A percentile compares a stretch with the other conserved stretches of the same genome.
These are phyloP conservation scores for Eimeria mitis DNA, from an alignment of 169 alveolate genomes.

Conservation along the genomic window DNA sequence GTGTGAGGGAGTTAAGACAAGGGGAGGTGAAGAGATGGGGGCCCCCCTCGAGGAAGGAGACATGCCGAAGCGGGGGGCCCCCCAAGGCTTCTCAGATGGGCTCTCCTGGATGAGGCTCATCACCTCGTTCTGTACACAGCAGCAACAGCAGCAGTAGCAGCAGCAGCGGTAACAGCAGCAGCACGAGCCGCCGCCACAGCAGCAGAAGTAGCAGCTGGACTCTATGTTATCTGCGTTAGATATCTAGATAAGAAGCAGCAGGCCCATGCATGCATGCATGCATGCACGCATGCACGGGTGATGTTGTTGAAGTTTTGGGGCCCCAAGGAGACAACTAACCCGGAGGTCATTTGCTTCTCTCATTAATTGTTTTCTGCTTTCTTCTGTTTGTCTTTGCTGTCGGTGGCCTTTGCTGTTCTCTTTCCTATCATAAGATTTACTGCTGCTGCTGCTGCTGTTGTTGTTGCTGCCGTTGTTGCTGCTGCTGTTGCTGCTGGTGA, in stretches of 20 bases:
- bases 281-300: not conserved
- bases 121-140: slow-evolving; percentile 29
- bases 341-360: not conserved
- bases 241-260: not conserved
- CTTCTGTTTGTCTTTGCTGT: not conserved
- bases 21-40: not conserved
- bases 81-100: not conserved
- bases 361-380: not conserved
- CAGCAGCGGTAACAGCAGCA: not conserved
- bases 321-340: not conserved
- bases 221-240: not conserved
- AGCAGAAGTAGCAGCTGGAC: not conserved
- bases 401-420: not conserved
- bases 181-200: not conserved
- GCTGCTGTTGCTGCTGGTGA: not conserved
- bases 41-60: not conserved
- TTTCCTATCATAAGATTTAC: not conserved
- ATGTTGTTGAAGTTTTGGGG: not conserved
- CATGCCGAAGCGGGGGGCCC: slow-evolving; percentile 7
- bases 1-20: not conserved
- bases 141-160: not conserved
- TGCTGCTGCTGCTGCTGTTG: slow-evolving; percentile 22
- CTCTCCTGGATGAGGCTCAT: slow-evolving; percentile 50
- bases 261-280: not conserved
- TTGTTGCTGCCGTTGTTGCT: not conserved